Base-by-base conservation (phyloP, 352 stramenopile species). In the Pythium brachiatum region DNA sequence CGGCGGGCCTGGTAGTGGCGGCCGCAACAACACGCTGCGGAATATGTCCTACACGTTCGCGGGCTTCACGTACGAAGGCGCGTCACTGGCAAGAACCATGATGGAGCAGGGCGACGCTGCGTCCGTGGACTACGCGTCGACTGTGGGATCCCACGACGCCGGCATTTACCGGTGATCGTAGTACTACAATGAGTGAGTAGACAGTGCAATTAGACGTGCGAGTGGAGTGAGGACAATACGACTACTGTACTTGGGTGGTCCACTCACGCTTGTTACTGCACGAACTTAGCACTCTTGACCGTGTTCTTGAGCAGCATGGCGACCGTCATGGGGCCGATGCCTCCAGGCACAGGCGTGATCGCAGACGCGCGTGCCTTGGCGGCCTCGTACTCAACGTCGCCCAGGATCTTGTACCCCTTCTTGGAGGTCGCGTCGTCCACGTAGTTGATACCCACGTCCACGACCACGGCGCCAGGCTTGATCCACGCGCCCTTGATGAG, bases 371-470 rank as follows among this genome's bases (percentile, higher is more conserved):
- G 83, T 31, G 80, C 72, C 53, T 69, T 87, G 11, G 79, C 96
- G 61, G 80, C 87, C 13, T 86, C 84, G 78, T 97, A 99, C 76
- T 99, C 81, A 18, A 99, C 97, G 76, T 99, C 98, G 16, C 98
- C 98, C 15, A 99, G 79, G 53, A 99, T 90, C 61, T 92, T 91
- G 79, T 99, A 99, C 26, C 80, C 83, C 27, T 78, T 76, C 60
- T 85, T 86, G 58, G 59, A 68, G 7, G 55, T 70, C 16, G 78
- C 67, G 57, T 95, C 83, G 64, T 98, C 90, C 18, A 99, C 90
- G 63, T 95, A 98, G 78, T 99, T 99, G 72, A 99, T 99, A 18
- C 98, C 98, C 20, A 99, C 96, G 81, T 99, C 97, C 62, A 99
- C 96, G 7, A 99, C 97, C 18, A 98, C 93, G 21, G 91, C 94